These are phyloP conservation scores for Pholiota adiposa DNA, from an alignment of 1,284 basidiomycete genomes.

Conservation along the genomic window DNA sequence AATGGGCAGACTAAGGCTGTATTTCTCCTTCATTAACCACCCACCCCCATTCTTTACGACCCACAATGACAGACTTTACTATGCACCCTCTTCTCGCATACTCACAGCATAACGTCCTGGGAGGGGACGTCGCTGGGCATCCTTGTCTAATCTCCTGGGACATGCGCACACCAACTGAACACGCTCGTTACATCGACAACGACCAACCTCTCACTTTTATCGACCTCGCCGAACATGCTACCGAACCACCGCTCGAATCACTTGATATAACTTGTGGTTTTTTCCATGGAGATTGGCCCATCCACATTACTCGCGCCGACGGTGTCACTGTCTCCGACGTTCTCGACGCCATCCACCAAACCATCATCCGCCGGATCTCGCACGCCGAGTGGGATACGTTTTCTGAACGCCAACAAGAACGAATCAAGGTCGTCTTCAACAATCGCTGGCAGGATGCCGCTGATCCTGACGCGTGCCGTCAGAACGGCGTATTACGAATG, in stretches of 20 bases:
- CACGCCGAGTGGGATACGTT: constrained; percentile 46
- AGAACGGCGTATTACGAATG: constrained; percentile 46
- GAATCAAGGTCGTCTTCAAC: constrained; percentile 46
- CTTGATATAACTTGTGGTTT: constrained; percentile 50
- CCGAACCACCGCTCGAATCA: constrained; percentile 39
- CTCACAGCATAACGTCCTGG: constrained; percentile 29
- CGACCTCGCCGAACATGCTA: constrained; percentile 45
- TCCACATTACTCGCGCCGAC: constrained; percentile 37
- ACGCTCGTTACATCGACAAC: constrained; percentile 30
- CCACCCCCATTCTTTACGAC: neutral
- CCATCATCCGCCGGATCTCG: constrained; percentile 40
- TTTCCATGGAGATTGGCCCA: constrained; percentile 45
- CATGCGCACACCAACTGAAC: constrained; percentile 41
- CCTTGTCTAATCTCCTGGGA: constrained; percentile 49
- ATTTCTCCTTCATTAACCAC: neutral
- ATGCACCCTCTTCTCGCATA: constrained; percentile 36
- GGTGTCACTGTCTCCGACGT: constrained; percentile 55
- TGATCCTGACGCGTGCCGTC: constrained; percentile 36
- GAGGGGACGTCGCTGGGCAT: constrained; percentile 20
- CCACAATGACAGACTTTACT: constrained; percentile 15
- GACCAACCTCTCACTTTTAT: constrained; percentile 31
- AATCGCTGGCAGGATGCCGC: constrained; percentile 44
- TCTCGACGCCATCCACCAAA: constrained; percentile 45
- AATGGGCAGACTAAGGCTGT: neutral
- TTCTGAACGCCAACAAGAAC: constrained; percentile 42